Base-by-base conservation (phyloP, 495 filamentous ascomycete species). In the Penicillium odoratum region DNA sequence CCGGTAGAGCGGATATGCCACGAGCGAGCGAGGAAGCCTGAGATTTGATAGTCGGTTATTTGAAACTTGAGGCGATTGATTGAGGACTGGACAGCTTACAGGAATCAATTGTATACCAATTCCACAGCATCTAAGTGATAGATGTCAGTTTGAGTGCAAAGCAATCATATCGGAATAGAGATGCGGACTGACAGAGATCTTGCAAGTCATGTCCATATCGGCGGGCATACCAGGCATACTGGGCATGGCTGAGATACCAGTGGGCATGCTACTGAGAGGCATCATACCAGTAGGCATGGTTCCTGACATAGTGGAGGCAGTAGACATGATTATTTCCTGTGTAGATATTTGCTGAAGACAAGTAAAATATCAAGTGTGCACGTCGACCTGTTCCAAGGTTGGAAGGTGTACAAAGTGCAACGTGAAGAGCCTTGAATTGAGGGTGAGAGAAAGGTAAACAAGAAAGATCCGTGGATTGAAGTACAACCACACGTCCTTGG, bases 101-200 rank as follows among this genome's bases (percentile, higher is more conserved):
- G 1, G 85, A 64, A 68, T 89, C 82, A 34, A 90, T 71, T 0
- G 84, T 88, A 57, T 86, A 73, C 88, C 88, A 91, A 63, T 92
- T 90, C 88, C 87, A 90, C 3, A 90, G 70, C 88, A 91, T 92
- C 84, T 84, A 30, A 9, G 5, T 47, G 18, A 4, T n/a, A 40
- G 7, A 21, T 5, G 38, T 65, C 51, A 59, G 59, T 51, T 13
- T 3, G 40, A 21, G 28, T 40, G 0, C 13, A 40, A 16, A 5
- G 16, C 3, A 11, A 11, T 26, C 18, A 28, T 83, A 29, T 9
- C 3, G 47, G 16, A 9, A 10, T 25, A 8, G 18, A 1, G 28
- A 56, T 45, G 38, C 16, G 52, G 55, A 66, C 55, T 54, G 53
- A 78, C 77, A 11, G 77, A 78, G 51, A 81, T 76, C 55, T 79